Conservation (phyloP, 163 green algal genomes). For the Prototheca wickerhamii region DNA sequence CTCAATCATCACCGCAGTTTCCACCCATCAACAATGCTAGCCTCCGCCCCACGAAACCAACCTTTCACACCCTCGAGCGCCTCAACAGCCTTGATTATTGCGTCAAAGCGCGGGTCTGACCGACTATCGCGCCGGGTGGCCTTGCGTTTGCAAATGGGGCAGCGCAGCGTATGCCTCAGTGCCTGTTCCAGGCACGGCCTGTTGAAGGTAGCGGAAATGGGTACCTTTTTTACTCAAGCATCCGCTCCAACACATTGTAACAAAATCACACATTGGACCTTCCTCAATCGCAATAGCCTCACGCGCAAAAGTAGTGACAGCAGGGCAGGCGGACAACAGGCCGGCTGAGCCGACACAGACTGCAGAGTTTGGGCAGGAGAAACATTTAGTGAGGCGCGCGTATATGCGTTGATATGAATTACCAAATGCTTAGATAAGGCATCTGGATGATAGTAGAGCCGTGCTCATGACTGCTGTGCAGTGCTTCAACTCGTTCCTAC, state of each 20-base stretch:
- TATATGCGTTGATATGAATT: background rate
- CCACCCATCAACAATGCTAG: too few species aligned
- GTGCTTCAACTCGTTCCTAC: background rate
- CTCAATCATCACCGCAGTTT: too few species aligned
- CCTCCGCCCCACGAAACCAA: too few species aligned
- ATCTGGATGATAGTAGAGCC: background rate
- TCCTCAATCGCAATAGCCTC: slow-evolving; percentile 4
- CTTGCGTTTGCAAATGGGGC: slow-evolving; percentile 41
- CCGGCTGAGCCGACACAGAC: slow-evolving; percentile 30
- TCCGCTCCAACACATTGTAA: background rate
- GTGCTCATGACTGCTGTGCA: background rate
- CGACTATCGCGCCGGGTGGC: slow-evolving; percentile 25
- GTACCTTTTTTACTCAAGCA: background rate
- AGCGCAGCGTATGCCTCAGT: slow-evolving; percentile 25
- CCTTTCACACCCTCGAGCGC: slow-evolving; percentile 7
- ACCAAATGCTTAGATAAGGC: background rate
- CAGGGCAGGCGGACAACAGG: slow-evolving; percentile 42
- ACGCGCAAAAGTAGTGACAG: slow-evolving; percentile 61
- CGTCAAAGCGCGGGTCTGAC: slow-evolving; percentile 31
- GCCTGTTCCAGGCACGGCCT: slow-evolving; percentile 39
- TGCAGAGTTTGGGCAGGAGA: slow-evolving; percentile 11
- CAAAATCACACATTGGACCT: background rate
- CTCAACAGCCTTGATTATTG: slow-evolving; percentile 14
- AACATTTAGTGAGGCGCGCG: background rate
- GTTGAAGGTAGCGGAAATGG: background rate